Conservation (phyloP, 305 asterid genomes). For the Rubia tinctorum region DNA sequence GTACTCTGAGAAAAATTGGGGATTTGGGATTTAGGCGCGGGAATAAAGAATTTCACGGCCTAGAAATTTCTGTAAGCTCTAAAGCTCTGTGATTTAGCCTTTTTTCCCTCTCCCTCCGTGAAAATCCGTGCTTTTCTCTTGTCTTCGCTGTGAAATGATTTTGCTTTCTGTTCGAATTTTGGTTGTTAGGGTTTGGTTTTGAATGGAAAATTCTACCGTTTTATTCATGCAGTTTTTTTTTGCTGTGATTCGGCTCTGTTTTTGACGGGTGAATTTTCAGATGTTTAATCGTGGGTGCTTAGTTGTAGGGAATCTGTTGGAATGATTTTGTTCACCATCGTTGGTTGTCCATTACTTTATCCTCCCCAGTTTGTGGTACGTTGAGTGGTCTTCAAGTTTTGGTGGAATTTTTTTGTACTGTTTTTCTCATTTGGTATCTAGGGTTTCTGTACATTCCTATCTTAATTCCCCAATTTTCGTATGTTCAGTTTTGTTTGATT, state of each 20-base stretch:
- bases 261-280: background rate
- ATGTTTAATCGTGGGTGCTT: background rate
- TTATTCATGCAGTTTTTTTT: background rate
- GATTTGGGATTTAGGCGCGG: background rate
- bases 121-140: background rate
- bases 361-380: background rate
- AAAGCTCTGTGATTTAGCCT: background rate
- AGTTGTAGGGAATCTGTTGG: background rate
- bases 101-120: background rate
- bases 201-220: background rate
- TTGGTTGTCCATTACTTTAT: background rate
- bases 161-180: background rate
- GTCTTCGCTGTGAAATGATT: background rate
- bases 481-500: no score
- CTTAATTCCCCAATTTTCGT: no score
- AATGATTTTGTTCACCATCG: background rate
- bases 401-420: background rate
- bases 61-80: conserved; percentile 30
- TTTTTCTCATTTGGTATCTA: no score
- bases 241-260: background rate
- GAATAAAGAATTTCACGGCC: conserved; percentile 4
- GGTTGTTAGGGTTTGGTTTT: background rate
- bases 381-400: background rate
- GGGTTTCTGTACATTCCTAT: no score
- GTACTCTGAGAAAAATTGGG: conserved; percentile 17